Conservation (phyloP, 192 early-diverging fungal genomes). For the Backusella psychrophila region DNA sequence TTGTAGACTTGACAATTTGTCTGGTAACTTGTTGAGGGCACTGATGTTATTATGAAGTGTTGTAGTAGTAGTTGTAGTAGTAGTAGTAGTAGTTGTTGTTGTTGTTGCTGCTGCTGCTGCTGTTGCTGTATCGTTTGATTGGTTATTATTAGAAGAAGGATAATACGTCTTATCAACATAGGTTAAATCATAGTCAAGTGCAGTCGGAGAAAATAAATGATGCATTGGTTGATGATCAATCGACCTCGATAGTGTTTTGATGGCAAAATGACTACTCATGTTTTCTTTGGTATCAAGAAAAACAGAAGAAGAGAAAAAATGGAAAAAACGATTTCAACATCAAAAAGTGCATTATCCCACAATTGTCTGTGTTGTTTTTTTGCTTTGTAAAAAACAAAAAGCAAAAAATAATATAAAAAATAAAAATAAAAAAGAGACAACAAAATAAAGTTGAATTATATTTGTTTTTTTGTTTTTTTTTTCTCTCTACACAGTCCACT, state of each 20-base stretch:
- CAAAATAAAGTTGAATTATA: conserved; percentile 5
- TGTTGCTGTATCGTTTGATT: not conserved
- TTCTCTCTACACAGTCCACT: not conserved
- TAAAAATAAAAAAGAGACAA: not conserved
- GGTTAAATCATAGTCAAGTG: conserved; percentile 15
- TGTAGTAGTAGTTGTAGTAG: too few species aligned
- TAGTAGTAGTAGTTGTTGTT: not conserved
- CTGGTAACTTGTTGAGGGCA: not conserved
- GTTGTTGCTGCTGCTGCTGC: not conserved
- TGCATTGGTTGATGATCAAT: conserved; percentile 16
- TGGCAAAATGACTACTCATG: not conserved
- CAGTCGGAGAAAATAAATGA: conserved; percentile 30
- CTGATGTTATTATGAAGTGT: not conserved
- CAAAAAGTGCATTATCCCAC: not conserved
- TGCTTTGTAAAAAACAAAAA: not conserved
- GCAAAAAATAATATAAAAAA: conserved; percentile 10
- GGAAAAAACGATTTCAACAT: not conserved
- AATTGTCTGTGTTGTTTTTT: not conserved
- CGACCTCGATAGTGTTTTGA: not conserved
- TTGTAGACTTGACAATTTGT: conserved; percentile 1
- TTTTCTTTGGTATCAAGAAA: not conserved
- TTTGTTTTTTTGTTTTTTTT: not conserved
- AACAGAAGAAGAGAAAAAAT: not conserved
- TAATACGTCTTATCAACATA: conserved; percentile 32
- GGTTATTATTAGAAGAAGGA: not conserved